These are phyloP conservation scores for Alternaria alternata DNA, from an alignment of 2,329 filamentous ascomycete genomes.

Conservation along the genomic window DNA sequence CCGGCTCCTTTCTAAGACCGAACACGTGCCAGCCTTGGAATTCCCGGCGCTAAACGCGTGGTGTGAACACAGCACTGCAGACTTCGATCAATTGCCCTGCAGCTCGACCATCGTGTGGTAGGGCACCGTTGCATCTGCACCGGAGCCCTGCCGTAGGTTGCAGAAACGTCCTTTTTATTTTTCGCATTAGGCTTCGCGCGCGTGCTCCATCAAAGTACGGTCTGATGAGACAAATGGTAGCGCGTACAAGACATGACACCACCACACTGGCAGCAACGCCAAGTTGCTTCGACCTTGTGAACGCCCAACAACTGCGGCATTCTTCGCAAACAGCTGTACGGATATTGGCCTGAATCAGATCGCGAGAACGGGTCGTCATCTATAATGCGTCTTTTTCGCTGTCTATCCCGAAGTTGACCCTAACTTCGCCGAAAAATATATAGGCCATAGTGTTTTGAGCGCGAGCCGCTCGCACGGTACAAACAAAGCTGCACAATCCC, in stretches of 20 bases:
- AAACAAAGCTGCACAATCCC: background rate
- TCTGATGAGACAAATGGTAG: constrained; percentile 7
- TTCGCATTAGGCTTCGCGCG: background rate
- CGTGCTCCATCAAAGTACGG: background rate
- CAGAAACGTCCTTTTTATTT: constrained; percentile 1
- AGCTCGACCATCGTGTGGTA: constrained; percentile 14
- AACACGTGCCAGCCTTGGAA: constrained; percentile 20
- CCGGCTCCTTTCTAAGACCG: constrained; percentile 10
- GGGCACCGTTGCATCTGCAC: constrained; percentile 4
- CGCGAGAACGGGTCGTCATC: constrained; percentile 16
- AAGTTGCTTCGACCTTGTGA: constrained; percentile 2
- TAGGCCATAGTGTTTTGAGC: background rate
- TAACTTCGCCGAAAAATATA: background rate
- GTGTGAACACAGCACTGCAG: constrained; percentile 11
- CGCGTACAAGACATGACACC: constrained; percentile 14
- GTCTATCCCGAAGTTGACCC: constrained; percentile 10
- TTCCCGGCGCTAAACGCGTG: constrained; percentile 25
- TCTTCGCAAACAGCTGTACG: background rate
- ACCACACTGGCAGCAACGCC: constrained; percentile 4
- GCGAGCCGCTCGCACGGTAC: constrained; percentile 7
- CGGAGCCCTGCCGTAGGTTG: constrained; percentile 16
- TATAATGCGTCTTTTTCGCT: constrained; percentile 9
- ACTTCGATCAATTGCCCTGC: constrained; percentile 16
- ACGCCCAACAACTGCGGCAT: background rate
- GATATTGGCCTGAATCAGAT: background rate